Evolutionary conservation across 2,329 filamentous ascomycete species (phyloP), one percentile per base, ranked within the genome.

Genomic region (Pseudogymnoascus sp.): DNA sequence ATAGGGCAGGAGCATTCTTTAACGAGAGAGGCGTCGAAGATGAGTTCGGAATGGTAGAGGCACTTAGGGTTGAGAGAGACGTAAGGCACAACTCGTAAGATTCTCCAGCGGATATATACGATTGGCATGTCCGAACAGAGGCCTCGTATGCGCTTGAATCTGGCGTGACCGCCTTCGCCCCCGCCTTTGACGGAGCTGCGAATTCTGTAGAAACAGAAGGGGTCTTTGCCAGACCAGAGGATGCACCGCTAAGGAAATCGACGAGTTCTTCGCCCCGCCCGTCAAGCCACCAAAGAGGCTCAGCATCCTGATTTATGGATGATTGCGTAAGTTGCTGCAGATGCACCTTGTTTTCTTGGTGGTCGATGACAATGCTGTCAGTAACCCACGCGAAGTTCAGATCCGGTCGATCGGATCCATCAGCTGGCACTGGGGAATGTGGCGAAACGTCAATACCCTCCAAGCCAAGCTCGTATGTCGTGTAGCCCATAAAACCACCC

Each of bases 401-500:
- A 70, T 89, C 86, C 0, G 85, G 82, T 23, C 76, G 74, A 62
- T 72, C 63, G 47, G 66, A 31, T 18, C 67, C 66, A 37, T 65
- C 61, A 3, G 21, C 23, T 16, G 21, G 59, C 38, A 64, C 64
- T 47, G 63, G 63, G 66, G 69, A 66, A 28, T 69, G 66, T 33
- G 75, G 68, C 4, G 70, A 63, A 14, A 84, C 75, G 62, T 74
- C 70, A 61, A 82, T 82, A 4, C 76, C 80, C 68, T 81, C 78
- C 2, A 89, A 74, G 0, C 86, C 85, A 66, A 86, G 78, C 73
- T 90, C 87, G 65, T 90, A 90, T 0, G 85, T 87, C 16, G 86
- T 81, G 67, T 84, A 89, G 0, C 87, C 87, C 67, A 90, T 79
- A 44, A 90, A 80, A 0, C 87, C 87, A 63, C 86, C 87, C 84